Evolutionary conservation across 257 asterid species (phyloP).

Genomic region (Nicotiana paniculata): DNA sequence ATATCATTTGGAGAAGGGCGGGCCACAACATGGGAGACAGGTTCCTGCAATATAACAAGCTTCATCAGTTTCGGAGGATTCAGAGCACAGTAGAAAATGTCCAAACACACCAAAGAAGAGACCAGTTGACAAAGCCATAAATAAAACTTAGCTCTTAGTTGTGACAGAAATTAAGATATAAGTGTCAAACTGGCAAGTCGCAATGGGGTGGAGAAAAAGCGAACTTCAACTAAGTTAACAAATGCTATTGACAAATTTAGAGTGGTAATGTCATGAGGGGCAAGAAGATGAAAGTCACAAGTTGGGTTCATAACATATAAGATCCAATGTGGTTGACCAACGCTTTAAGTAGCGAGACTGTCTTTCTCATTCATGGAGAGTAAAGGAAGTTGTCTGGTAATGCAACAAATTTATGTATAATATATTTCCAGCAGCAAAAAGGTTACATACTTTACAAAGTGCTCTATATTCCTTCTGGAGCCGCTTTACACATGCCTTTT

Average conservation of each 20-base stretch:
- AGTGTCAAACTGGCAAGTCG: neutral
- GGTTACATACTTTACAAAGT: constrained; percentile 69
- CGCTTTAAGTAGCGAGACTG: neutral
- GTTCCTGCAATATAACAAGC: constrained; percentile 47
- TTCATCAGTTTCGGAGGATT: neutral
- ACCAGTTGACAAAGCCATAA: neutral
- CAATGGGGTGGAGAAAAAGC: neutral
- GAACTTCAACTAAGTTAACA: neutral
- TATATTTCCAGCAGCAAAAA: neutral
- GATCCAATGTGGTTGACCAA: neutral
- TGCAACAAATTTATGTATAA: neutral
- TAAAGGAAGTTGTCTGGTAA: neutral
- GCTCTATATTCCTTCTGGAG: constrained; percentile 96
- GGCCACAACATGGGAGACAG: constrained; percentile 93
- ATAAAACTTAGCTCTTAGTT: neutral
- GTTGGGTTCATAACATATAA: neutral
- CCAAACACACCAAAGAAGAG: neutral
- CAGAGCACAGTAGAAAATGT: neutral
- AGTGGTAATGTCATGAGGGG: neutral
- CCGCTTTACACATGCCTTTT: constrained; percentile 81
- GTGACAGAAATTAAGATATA: neutral
- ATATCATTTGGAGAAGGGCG: constrained; percentile 92
- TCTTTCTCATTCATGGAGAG: neutral
- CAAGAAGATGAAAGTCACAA: neutral
- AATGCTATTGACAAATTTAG: neutral